These are phyloP conservation scores for Cladobotryum protrusum DNA, from an alignment of 2,329 filamentous ascomycete genomes.

Conservation along the genomic window DNA sequence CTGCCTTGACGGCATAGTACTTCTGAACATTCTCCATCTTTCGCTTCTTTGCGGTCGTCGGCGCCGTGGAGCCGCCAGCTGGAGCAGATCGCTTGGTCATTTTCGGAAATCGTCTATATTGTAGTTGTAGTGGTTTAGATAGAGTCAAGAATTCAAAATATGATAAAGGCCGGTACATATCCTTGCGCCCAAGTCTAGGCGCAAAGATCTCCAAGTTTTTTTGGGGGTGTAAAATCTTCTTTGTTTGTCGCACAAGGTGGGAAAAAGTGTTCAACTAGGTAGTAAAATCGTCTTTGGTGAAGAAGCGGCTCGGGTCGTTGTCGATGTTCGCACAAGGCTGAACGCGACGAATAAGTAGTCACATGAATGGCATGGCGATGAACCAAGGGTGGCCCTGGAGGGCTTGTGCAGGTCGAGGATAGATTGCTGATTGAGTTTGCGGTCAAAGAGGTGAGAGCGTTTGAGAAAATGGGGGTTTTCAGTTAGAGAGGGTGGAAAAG, in stretches of 20 bases:
- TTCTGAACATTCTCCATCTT: slow-evolving; percentile 46
- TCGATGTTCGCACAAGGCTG: slow-evolving; percentile 20
- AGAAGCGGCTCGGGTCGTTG: slow-evolving; percentile 13
- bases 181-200: slow-evolving; percentile 15
- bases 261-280: too few relatives aligned
- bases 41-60: slow-evolving; percentile 36
- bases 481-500: slow-evolving; percentile 4
- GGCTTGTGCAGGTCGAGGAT: background rate
- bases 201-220: slow-evolving; percentile 1
- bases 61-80: slow-evolving; percentile 11
- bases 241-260: background rate
- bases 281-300: slow-evolving; percentile 3
- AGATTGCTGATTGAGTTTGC: background rate
- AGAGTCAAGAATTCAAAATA: slow-evolving; percentile 18
- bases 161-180: slow-evolving; percentile 12
- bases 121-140: slow-evolving; percentile 5
- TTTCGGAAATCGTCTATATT: slow-evolving; percentile 18
- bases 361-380: slow-evolving; percentile 22
- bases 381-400: slow-evolving; percentile 2
- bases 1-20: slow-evolving; percentile 57
- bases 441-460: background rate
- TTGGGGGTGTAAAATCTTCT: slow-evolving; percentile 5
- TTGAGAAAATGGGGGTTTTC: slow-evolving; percentile 1
- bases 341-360: slow-evolving; percentile 19
- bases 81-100: slow-evolving; percentile 22